These are phyloP conservation scores for Saccharum hybrid DNA, from an alignment of 202 grass and related monocot species.

Conservation along the genomic window DNA sequence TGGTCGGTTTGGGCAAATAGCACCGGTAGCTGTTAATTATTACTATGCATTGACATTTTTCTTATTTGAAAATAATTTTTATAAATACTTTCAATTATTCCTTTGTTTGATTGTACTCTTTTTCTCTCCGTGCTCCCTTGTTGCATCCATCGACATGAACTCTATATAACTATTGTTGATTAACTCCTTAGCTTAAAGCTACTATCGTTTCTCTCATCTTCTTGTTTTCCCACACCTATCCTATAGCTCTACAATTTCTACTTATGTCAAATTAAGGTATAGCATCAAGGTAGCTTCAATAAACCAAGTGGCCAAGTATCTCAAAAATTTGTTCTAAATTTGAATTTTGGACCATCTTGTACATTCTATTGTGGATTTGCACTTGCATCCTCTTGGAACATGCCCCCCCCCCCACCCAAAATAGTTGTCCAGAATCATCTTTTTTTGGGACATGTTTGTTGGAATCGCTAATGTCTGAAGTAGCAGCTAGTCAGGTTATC, in stretches of 20 bases:
- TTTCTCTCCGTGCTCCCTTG: not conserved
- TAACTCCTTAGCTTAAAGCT: too few relatives aligned
- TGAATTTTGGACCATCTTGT: not conserved
- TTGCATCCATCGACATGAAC: too few relatives aligned
- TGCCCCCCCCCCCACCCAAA: too few relatives aligned
- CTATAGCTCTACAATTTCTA: not conserved
- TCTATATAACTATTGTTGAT: too few relatives aligned
- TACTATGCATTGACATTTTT: too few relatives aligned
- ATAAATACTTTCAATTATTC: not conserved
- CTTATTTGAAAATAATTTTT: not conserved
- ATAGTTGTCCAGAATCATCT: too few relatives aligned
- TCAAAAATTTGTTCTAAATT: not conserved
- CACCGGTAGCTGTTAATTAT: not conserved
- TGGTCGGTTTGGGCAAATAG: not conserved
- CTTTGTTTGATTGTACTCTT: not conserved
- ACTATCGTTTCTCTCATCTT: too few relatives aligned
- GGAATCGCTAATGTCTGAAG: too few relatives aligned
- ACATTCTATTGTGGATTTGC: not conserved
- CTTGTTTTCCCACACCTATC: too few relatives aligned
- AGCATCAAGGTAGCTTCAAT: too few relatives aligned
- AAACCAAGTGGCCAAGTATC: not conserved
- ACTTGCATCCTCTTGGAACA: not conserved
- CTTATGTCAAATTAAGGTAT: not conserved
- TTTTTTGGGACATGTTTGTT: too few relatives aligned
- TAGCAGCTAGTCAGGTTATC: too few relatives aligned